Percentiles rank a stretch among this genome's conserved stretches.
phyloP scores from a whole-genome alignment of 306 rosid species.

The Cotoneaster glaucophyllus region DNA sequence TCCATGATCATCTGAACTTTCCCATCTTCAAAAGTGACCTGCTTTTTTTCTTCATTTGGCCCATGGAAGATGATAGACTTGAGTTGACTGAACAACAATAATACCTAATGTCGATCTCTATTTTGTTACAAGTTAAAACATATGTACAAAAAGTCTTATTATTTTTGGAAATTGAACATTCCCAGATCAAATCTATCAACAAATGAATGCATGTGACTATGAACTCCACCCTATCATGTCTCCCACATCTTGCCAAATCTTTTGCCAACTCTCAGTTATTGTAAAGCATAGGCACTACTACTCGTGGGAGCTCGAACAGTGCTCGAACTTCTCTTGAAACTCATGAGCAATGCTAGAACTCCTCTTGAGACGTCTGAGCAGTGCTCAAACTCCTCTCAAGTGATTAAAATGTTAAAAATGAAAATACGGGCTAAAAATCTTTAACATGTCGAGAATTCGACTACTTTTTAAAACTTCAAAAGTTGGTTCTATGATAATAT shows the following conservation, averaged over 20 bases:
- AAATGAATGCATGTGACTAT: conserved; percentile 30
- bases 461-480: not conserved
- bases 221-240: conserved; percentile 25
- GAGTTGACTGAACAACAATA: conserved; percentile 32
- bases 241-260: not conserved
- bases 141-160: conserved; percentile 15
- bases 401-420: not conserved
- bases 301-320: not conserved
- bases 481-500: not conserved
- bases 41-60: conserved; percentile 27
- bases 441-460: not conserved
- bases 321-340: too few relatives aligned
- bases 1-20: conserved; percentile 16
- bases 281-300: not conserved
- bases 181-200: too few relatives aligned
- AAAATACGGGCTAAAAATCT: not conserved
- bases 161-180: not conserved
- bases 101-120: not conserved
- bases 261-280: too few relatives aligned
- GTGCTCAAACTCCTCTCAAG: not conserved
- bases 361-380: not conserved
- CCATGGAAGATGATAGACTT: not conserved
- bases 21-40: conserved; percentile 21
- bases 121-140: not conserved
- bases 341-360: not conserved